A percentile compares a stretch with the other conserved stretches of the same genome.
phyloP scores from a whole-genome alignment of 202 grass and related monocot genomes.

The Digitaria exilis region DNA sequence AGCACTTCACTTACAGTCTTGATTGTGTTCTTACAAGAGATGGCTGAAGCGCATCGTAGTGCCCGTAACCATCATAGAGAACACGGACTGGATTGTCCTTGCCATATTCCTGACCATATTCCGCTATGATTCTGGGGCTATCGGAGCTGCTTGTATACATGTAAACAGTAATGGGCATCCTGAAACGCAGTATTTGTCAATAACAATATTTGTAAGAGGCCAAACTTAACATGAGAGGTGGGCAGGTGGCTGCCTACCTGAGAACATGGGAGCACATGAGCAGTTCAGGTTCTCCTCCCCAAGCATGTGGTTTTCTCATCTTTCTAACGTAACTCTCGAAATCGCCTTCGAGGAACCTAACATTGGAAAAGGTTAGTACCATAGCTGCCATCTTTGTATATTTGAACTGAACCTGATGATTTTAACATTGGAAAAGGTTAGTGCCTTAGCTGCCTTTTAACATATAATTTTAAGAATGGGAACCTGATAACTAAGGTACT shows the following conservation, averaged over 20 bases:
- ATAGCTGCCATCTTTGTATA: not conserved
- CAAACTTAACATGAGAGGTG: not conserved
- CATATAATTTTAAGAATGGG: too few relatives aligned
- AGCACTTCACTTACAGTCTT: conserved; percentile 51
- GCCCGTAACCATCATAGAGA: conserved; percentile 86
- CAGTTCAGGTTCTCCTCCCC: conserved; percentile 92
- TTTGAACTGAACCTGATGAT: too few relatives aligned
- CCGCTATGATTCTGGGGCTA: conserved; percentile 76
- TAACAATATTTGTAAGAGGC: not conserved
- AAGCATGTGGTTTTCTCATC: conserved; percentile 91
- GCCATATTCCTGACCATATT: conserved; percentile 96
- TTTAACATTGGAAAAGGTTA: too few relatives aligned
- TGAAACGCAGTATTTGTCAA: conserved; percentile 42
- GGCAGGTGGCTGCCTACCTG: conserved; percentile 43
- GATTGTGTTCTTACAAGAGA: conserved; percentile 61
- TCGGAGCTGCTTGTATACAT: conserved; percentile 65
- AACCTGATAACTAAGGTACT: not conserved
- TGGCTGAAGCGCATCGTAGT: conserved; percentile 75
- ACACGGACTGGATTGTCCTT: conserved; percentile 84
- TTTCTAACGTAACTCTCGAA: conserved; percentile 85
- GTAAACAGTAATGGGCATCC: conserved; percentile 93
- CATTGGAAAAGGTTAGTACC: not conserved
- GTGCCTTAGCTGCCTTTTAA: too few relatives aligned
- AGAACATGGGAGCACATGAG: conserved; percentile 99
- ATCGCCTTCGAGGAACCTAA: conserved; percentile 90